Percentiles rank a stretch among this genome's conserved stretches.
Evolutionary conservation across 495 filamentous ascomycete species (phyloP).

Genomic region (Clohesyomyces aquaticus): DNA sequence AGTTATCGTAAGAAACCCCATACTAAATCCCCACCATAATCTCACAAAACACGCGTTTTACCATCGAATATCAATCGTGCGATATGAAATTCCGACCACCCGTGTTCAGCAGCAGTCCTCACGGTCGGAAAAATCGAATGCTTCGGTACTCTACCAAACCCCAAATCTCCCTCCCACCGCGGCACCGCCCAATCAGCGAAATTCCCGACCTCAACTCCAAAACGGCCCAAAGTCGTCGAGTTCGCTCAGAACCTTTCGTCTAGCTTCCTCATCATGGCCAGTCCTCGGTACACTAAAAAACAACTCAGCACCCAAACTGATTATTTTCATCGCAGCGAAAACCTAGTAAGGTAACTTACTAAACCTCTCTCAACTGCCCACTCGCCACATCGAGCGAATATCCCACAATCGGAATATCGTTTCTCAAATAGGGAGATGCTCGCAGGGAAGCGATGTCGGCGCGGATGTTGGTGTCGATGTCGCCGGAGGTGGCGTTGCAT

Average conservation of each 20-base stretch:
- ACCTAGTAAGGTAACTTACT: slow-evolving; percentile 15
- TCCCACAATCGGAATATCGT: slow-evolving; percentile 22
- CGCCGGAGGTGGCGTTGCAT: slow-evolving; percentile 12
- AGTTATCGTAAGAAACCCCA: background rate
- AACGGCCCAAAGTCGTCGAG: slow-evolving; percentile 33
- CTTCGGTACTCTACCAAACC: background rate
- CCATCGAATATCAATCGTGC: too few relatives aligned
- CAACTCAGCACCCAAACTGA: background rate
- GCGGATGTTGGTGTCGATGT: slow-evolving; percentile 20
- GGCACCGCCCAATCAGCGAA: background rate
- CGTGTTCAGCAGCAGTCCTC: background rate
- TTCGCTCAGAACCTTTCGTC: slow-evolving; percentile 16
- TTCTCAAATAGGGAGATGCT: slow-evolving; percentile 20
- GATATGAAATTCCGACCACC: background rate
- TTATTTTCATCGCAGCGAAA: background rate
- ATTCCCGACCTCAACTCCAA: slow-evolving; percentile 19
- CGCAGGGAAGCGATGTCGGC: slow-evolving; percentile 20
- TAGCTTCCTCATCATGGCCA: slow-evolving; percentile 18
- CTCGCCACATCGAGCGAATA: slow-evolving; percentile 28
- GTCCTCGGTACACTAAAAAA: slow-evolving; percentile 12
- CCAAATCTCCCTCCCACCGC: background rate
- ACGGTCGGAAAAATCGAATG: background rate
- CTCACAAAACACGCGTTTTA: too few relatives aligned
- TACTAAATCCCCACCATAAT: too few relatives aligned
- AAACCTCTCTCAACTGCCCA: slow-evolving; percentile 28